Base-by-base conservation (phyloP, 2,329 filamentous ascomycete genomes). In the Dendrostoma leiphaemia region DNA sequence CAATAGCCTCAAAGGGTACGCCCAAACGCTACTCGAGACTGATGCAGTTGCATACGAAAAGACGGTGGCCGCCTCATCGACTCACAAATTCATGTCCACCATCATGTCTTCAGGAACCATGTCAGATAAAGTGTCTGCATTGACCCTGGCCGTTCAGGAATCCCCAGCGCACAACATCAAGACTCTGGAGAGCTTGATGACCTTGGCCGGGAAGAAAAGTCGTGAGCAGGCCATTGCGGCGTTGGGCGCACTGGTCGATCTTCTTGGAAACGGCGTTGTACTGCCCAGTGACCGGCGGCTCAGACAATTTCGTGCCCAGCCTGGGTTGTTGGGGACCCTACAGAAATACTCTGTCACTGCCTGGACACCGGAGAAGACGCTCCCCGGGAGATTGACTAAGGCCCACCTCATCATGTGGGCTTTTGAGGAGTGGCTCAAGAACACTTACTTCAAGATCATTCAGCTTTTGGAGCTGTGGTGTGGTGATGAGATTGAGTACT, bases 41-140 rank as follows among this genome's bases (percentile, higher is more conserved):
- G 94, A 99, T 67, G 88, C 88, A 58, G 79, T 83, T 37, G 77
- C 83, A 44, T 99, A 97, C 72, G 80, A 80, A 52, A 82, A 84
- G 24, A 86, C 90, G 61, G 76, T 89, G 53, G 84, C 89, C 6
- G 84, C 90, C 48, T 91, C 90, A 24, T 94, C 93, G 2, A 93
- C 92, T 37, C 89, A 95, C 71, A 96, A 92, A 69, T 99, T 99
- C 77, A 86, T 97, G 78, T 90, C 92, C 1, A 96, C 91, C 17
- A 97, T 99, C 69, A 97, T 97, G 90, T 79, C 91, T 9, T 95
- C 92, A 2, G 94, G 94, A 77, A 99, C 95, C 9, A 83, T 97
- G 63, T 95, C 91, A 53, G 94, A 99, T 70, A 97, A 97, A 70
- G 88, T 97, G 40, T 99, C 94, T 3, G 95, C 94, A 3, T 77